Evolutionary conservation across 2,329 filamentous ascomycete genomes (phyloP).

Genomic region (Fusarium proliferatum): DNA sequence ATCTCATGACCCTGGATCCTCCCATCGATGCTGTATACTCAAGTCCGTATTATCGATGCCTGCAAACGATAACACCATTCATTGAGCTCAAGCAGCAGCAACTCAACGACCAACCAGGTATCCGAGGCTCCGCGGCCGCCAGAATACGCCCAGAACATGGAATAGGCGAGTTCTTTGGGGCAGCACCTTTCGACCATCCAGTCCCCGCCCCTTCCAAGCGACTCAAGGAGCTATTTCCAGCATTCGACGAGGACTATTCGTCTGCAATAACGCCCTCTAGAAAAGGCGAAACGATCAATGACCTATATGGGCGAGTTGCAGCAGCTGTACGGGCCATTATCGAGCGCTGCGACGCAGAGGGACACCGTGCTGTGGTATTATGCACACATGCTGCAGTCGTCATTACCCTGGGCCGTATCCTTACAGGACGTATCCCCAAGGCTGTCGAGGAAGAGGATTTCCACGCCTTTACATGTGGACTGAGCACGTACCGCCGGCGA

Average conservation of each 20-base stretch:
- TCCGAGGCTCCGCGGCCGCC: constrained; percentile 40
- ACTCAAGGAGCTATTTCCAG: constrained; percentile 76
- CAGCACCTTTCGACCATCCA: constrained; percentile 87
- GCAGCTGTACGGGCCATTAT: constrained; percentile 77
- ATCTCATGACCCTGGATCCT: constrained; percentile 71
- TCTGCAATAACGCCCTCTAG: constrained; percentile 73
- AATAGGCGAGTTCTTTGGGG: constrained; percentile 90
- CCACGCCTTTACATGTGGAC: constrained; percentile 82
- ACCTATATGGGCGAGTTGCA: constrained; percentile 84
- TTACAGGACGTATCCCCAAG: constrained; percentile 82
- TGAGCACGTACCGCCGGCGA: constrained; percentile 71
- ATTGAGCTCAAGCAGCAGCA: constrained; percentile 57
- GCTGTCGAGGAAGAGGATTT: constrained; percentile 83
- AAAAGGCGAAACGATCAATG: constrained; percentile 81
- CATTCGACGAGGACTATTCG: constrained; percentile 66
- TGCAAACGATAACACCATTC: constrained; percentile 84
- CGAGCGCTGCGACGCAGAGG: constrained; percentile 75
- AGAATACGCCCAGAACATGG: constrained; percentile 67
- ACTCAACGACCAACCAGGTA: constrained; percentile 12
- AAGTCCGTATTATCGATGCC: constrained; percentile 86
- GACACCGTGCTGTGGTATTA: constrained; percentile 77
- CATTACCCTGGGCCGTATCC: constrained; percentile 83
- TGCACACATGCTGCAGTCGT: constrained; percentile 92
- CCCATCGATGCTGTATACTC: constrained; percentile 83
- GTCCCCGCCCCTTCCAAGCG: constrained; percentile 72